Percentiles rank a stretch among this genome's conserved stretches.
Conservation (phyloP, 495 filamentous ascomycete genomes). For the Tuber calosporum region DNA sequence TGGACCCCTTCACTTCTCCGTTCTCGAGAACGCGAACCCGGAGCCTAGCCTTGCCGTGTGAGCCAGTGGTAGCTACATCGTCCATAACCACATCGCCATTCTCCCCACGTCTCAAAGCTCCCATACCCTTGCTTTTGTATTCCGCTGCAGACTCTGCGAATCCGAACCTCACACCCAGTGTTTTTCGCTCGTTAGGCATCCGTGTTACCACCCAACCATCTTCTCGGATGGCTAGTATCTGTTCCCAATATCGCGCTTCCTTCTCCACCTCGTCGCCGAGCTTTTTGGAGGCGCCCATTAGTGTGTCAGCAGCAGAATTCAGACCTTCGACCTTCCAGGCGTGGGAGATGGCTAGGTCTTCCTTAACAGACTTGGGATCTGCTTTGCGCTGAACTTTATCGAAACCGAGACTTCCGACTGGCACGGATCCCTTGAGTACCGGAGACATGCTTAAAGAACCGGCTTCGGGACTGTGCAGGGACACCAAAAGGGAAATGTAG, state of each 20-base stretch:
- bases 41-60: conserved; percentile 49
- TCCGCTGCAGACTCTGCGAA: conserved; percentile 70
- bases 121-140: conserved; percentile 71
- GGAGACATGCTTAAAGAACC: conserved; percentile 63
- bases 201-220: conserved; percentile 77
- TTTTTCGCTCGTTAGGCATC: conserved; percentile 62
- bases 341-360: conserved; percentile 53
- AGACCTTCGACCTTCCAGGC: conserved; percentile 74
- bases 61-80: conserved; percentile 51
- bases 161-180: conserved; percentile 78
- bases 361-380: conserved; percentile 49
- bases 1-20: conserved; percentile 49
- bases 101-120: conserved; percentile 63
- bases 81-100: conserved; percentile 71
- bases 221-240: conserved; percentile 70
- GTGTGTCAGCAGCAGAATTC: conserved; percentile 62
- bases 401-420: conserved; percentile 67
- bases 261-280: conserved; percentile 66
- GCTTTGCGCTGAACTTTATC: conserved; percentile 56
- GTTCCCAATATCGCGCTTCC: conserved; percentile 82
- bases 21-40: conserved; percentile 53
- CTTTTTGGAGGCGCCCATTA: conserved; percentile 63
- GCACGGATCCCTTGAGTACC: conserved; percentile 59
- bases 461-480: conserved; percentile 62
- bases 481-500: conserved; percentile 74